These are phyloP conservation scores for Ensete glaucum DNA, from an alignment of 176 grass and related monocot species.

Conservation along the genomic window DNA sequence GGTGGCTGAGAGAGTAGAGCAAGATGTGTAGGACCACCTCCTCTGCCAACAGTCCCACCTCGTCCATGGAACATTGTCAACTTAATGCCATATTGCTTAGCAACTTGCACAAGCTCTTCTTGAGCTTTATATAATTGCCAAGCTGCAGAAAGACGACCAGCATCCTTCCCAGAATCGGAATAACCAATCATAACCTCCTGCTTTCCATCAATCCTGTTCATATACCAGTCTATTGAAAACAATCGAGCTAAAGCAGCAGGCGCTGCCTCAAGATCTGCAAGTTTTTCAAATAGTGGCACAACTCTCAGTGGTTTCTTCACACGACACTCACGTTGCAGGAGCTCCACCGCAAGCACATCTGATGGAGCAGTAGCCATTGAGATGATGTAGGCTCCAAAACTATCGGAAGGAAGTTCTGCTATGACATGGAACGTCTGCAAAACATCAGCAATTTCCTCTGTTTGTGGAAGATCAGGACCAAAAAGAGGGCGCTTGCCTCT, in stretches of 20 bases:
- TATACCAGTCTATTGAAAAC: constrained; percentile 95
- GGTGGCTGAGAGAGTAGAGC: constrained; percentile 92
- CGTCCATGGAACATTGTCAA: constrained; percentile 98
- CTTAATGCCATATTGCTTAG: constrained; percentile 81
- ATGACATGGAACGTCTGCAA: constrained; percentile 75
- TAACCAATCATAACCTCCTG: constrained; percentile 99
- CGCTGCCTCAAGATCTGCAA: constrained; percentile 89
- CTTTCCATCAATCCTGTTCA: constrained; percentile 83
- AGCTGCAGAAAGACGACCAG: constrained; percentile 87
- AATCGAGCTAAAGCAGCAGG: constrained; percentile 71
- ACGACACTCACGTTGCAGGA: constrained; percentile 77
- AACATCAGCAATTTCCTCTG: constrained; percentile 84
- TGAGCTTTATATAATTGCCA: constrained; percentile 98
- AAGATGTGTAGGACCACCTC: constrained; percentile 91
- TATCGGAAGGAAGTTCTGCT: constrained; percentile 78
- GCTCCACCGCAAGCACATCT: constrained; percentile 92
- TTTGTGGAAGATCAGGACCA: constrained; percentile 79
- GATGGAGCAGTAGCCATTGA: constrained; percentile 97
- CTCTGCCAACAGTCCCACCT: constrained; percentile 94
- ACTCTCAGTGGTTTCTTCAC: constrained; percentile 79
- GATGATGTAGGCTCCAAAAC: constrained; percentile 87
- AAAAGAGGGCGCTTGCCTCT: constrained; percentile 85
- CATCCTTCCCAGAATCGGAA: constrained; percentile 96
- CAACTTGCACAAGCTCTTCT: constrained; percentile 92
- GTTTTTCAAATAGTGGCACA: constrained; percentile 96